A percentile compares a stretch with the other conserved stretches of the same genome.
These are phyloP conservation scores for Neofusicoccum cordaticola DNA, from an alignment of 2,329 filamentous ascomycete genomes.

Conservation along the genomic window DNA sequence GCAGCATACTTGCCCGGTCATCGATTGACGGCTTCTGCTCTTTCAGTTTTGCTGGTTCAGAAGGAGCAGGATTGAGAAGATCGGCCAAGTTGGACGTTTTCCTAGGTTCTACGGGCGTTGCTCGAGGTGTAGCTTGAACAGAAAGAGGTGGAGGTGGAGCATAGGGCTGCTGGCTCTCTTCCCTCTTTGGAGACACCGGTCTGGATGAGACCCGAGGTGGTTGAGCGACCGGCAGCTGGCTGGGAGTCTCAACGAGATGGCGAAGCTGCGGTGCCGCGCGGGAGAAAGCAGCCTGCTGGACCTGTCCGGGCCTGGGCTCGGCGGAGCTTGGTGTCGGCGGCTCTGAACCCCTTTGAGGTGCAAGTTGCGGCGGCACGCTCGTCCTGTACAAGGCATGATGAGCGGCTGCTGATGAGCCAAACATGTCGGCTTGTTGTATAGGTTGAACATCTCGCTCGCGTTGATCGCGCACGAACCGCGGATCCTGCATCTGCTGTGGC, in stretches of 20 bases:
- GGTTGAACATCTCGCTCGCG: constrained; percentile 11
- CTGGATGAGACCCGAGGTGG: constrained; percentile 5
- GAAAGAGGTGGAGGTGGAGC: not conserved
- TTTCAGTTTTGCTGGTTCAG: constrained; percentile 3
- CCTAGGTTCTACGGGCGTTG: constrained; percentile 26
- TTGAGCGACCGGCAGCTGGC: constrained; percentile 22
- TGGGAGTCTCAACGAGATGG: constrained; percentile 26
- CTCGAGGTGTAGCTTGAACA: constrained; percentile 5
- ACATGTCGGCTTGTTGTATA: not conserved
- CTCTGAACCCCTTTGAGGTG: constrained; percentile 19
- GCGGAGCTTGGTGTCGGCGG: constrained; percentile 29
- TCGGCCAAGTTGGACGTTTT: constrained; percentile 38
- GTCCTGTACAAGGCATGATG: constrained; percentile 26
- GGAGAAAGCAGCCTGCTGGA: constrained; percentile 24
- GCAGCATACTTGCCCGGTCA: constrained; percentile 6
- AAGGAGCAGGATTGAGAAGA: constrained; percentile 31
- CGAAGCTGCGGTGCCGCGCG: constrained; percentile 21
- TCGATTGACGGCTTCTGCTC: constrained; percentile 5
- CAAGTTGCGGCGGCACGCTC: constrained; percentile 21
- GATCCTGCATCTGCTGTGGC: constrained; percentile 15
- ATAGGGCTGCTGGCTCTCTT: constrained; percentile 10
- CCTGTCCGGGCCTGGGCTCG: constrained; percentile 29
- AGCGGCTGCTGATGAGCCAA: not conserved
- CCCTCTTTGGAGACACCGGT: constrained; percentile 10
- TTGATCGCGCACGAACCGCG: constrained; percentile 3